Evolutionary conservation across 2,329 filamentous ascomycete species (phyloP), one percentile per base, ranked within the genome.

Genomic region (Diaporthe sp.): DNA sequence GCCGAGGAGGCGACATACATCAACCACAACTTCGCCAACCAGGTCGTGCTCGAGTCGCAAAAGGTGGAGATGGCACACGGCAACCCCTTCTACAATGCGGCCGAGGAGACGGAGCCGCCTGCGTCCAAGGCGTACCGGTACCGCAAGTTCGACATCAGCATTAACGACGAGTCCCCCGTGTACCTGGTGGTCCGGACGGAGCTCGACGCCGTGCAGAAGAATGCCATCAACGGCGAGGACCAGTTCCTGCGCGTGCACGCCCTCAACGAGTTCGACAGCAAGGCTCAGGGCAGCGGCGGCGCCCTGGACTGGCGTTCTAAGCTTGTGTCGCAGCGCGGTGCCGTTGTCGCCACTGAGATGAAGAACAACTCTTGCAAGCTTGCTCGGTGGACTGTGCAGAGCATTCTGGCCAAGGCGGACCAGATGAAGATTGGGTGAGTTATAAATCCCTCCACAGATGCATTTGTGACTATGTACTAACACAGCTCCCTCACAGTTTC

Each of bases 281-380:
- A 98, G 89, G 97, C 97, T 33, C 96, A 97, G 84, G 97, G 97
- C 80, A 95, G 94, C 78, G 97, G 97, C 79, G 95, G 96, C 78
- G 97, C 97, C 72, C 90, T 99, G 70, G 97, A 99, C 90, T 99
- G 97, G 97, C 91, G 97, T 83, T 93, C 92, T 79, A 99, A 99
- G 91, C 91, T 99, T 76, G 94, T 94, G 77, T 95, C 93, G 80
- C 96, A 98, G 88, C 94, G 97, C 81, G 97, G 97, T 92, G 97
- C 97, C 74, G 96, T 99, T 57, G 94, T 99, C 35, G 97, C 97
- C 28, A 99, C 97, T 17, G 97, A 99, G 89, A 99, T 99, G 97
- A 99, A 99, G 94, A 99, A 99, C 92, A 99, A 99, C 91, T 95
- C 92, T 82, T 97, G 95, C 93, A 99, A 99, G 89, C 92, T 99